phyloP scores from a whole-genome alignment of 768 basidiomycete species.

The Rhizopogon rudus region DNA sequence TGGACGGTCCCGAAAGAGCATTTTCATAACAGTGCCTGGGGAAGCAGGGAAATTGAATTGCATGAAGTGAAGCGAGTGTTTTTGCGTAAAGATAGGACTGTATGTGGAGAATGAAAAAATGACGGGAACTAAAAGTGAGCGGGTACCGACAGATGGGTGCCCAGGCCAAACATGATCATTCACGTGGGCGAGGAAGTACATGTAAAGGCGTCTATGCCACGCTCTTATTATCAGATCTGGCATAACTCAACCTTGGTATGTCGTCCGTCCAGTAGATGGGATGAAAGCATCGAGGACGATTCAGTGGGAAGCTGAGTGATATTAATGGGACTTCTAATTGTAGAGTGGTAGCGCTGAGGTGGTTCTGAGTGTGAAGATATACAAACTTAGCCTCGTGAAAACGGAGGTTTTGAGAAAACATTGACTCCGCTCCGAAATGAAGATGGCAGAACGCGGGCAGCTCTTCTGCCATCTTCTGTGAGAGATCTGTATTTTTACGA shows the following conservation, averaged over 20 bases:
- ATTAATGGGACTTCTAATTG: not conserved
- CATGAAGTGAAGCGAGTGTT: constrained; percentile 3
- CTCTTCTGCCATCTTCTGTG: too few relatives aligned
- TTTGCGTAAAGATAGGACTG: constrained; percentile 7
- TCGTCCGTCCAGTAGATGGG: not conserved
- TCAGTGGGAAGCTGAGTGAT: not conserved
- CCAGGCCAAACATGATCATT: not conserved
- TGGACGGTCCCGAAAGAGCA: constrained; percentile 28
- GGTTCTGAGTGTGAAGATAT: not conserved
- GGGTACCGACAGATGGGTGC: not conserved
- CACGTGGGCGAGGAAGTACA: constrained; percentile 22
- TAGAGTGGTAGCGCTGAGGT: not conserved
- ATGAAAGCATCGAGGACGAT: constrained; percentile 1
- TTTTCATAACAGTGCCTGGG: constrained; percentile 21
- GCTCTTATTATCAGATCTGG: not conserved
- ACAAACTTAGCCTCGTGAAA: not conserved
- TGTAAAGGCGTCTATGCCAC: constrained; percentile 7
- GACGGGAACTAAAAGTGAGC: not conserved
- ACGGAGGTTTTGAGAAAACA: not conserved
- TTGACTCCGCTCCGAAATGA: constrained; percentile 2
- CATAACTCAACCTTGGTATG: constrained; percentile 9
- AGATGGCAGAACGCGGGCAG: not conserved
- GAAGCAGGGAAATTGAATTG: constrained; percentile 9
- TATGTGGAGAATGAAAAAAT: constrained; percentile 1
- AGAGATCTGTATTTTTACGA: too few relatives aligned